phyloP scores from a whole-genome alignment of 768 basidiomycete species.

The Termitomyces sp. region DNA sequence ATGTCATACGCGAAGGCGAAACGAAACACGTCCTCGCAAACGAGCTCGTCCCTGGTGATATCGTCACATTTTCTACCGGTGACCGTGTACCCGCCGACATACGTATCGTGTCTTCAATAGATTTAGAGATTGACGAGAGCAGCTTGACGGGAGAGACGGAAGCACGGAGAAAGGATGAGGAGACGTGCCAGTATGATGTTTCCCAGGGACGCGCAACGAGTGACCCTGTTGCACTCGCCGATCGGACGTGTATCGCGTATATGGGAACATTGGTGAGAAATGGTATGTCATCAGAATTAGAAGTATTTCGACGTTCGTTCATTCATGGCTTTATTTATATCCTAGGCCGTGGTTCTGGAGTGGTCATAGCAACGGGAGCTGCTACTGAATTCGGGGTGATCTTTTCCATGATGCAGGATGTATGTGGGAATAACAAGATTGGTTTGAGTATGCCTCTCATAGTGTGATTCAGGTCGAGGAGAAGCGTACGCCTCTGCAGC shows the following conservation, averaged over 20 bases:
- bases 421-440: conserved; percentile 24
- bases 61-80: conserved; percentile 84
- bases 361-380: conserved; percentile 83
- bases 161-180: conserved; percentile 61
- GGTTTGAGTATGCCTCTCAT: neutral
- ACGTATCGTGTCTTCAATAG: conserved; percentile 72
- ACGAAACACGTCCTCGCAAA: conserved; percentile 85
- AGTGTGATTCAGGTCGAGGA: conserved; percentile 58
- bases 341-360: conserved; percentile 72
- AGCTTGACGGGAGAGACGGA: conserved; percentile 92
- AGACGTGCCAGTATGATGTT: conserved; percentile 44
- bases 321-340: neutral
- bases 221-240: conserved; percentile 60
- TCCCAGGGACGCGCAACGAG: conserved; percentile 21
- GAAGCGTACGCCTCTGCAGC: conserved; percentile 85
- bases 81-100: conserved; percentile 95
- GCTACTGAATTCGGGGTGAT: conserved; percentile 95
- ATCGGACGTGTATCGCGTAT: conserved; percentile 83
- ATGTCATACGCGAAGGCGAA: conserved; percentile 74
- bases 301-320: neutral
- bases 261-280: conserved; percentile 95
- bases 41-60: conserved; percentile 93
- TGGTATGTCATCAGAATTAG: conserved; percentile 38
- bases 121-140: conserved; percentile 93
- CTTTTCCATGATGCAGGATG: conserved; percentile 98